These are phyloP conservation scores for Sonneratia caseolaris DNA, from an alignment of 345 rosid species.

Conservation along the genomic window DNA sequence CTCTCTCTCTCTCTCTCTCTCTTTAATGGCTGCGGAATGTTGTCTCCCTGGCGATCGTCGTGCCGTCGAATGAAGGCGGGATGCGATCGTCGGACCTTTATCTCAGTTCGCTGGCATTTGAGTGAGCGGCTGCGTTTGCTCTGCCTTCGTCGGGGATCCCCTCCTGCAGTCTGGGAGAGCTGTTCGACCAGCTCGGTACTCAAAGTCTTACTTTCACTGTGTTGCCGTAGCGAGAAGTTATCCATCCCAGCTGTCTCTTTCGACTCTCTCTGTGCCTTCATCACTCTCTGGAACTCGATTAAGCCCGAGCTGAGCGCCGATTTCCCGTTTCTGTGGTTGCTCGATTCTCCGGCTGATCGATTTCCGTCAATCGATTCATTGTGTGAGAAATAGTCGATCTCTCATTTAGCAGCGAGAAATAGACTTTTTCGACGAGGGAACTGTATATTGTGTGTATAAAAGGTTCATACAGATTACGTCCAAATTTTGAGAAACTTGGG, in stretches of 20 bases:
- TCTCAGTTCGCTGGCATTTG: not conserved
- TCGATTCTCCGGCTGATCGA: slow-evolving; percentile 15
- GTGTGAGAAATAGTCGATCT: slow-evolving; percentile 9
- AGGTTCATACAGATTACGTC: not conserved
- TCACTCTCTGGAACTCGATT: not conserved
- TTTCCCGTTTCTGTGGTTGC: not conserved
- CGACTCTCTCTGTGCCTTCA: too few relatives aligned
- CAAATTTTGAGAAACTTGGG: not conserved
- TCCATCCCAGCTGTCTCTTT: too few relatives aligned
- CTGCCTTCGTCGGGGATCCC: too few relatives aligned
- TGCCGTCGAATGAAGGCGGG: too few relatives aligned
- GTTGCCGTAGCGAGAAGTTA: not conserved
- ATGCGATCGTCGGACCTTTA: too few relatives aligned
- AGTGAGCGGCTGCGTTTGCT: too few relatives aligned
- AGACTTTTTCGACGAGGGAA: not conserved
- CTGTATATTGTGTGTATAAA: not conserved
- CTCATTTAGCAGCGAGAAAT: slow-evolving; percentile 7
- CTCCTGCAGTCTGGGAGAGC: too few relatives aligned
- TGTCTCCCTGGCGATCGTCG: too few relatives aligned
- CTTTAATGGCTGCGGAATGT: not conserved
- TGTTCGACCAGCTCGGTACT: too few relatives aligned
- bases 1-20: slow-evolving; percentile 4
- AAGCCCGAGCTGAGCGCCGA: slow-evolving; percentile 1
- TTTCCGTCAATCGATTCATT: slow-evolving; percentile 14
- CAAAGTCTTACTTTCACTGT: too few relatives aligned